phyloP scores from a whole-genome alignment of 805 yeast genomes.

The Jamesozyma rosinii region DNA sequence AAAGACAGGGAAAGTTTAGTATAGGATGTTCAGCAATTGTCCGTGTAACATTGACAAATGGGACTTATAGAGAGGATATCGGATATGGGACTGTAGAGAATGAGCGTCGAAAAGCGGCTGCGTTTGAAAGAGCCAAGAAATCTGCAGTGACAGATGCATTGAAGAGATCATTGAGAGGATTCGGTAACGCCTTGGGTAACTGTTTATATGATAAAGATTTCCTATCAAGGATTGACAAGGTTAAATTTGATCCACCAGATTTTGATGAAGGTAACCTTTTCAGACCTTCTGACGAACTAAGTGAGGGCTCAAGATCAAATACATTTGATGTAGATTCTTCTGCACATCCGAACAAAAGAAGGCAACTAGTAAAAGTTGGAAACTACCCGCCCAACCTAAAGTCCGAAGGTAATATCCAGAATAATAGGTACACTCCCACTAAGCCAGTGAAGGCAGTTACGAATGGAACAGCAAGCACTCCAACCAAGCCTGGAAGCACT shows the following conservation, averaged over 20 bases:
- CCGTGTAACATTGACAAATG: constrained; percentile 63
- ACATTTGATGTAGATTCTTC: constrained; percentile 14
- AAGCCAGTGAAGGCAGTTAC: not conserved
- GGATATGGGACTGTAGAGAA: constrained; percentile 81
- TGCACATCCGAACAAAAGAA: constrained; percentile 12
- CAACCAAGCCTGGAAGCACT: not conserved
- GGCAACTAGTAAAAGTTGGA: constrained; percentile 17
- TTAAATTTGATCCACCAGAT: constrained; percentile 38
- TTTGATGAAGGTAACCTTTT: constrained; percentile 36
- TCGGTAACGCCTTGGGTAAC: constrained; percentile 76
- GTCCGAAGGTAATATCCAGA: not conserved
- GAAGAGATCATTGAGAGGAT: constrained; percentile 68
- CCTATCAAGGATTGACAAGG: constrained; percentile 37
- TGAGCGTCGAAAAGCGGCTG: constrained; percentile 60
- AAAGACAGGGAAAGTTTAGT: constrained; percentile 45
- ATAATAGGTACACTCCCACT: not conserved
- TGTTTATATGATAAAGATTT: constrained; percentile 74
- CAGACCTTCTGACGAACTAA: constrained; percentile 30
- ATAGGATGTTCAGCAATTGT: constrained; percentile 68
- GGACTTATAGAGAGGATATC: constrained; percentile 71
- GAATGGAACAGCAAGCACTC: not conserved
- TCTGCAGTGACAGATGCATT: constrained; percentile 79
- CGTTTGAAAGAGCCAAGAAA: constrained; percentile 75
- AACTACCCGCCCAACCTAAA: not conserved
- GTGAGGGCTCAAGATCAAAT: constrained; percentile 24